Evolutionary conservation across 148 eudicot genomes (phyloP), one percentile per base, ranked within the genome.

Genomic region (Rhododendron williamsianum): DNA sequence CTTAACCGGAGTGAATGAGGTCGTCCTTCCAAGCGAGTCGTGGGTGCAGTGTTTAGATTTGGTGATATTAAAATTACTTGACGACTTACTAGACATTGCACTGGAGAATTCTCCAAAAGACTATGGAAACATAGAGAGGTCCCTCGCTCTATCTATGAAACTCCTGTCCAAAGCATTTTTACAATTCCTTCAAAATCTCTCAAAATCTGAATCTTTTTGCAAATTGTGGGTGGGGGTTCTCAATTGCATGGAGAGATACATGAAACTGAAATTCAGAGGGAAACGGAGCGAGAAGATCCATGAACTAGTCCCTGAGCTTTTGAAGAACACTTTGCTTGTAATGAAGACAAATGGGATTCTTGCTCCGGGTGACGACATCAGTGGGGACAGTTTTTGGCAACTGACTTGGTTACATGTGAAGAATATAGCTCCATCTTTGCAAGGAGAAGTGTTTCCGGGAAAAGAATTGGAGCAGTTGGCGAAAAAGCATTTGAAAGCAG

Each of bases 21-120:
- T 94, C 82, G 81, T 83, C 21, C 88, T 94, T 69, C 90, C 93
- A 2, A 89, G 87, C 46, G 88, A 86, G 49, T 84, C 93, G 9
- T 94, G 98, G 98, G 85, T 90, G 82, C 94, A 92, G 86, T 94
- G 98, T 85, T 94, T 94, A 46, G 96, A 94, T 84, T 58, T 91
- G 89, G 96, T 93, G 49, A 90, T 94, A 56, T 93, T 94, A 86
- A 92, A 95, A 25, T 83, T 94, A 92, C 92, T 94, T 21, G 95
- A 92, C 80, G 94, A 94, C 82, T 89, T 94, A 86, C 87, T 93
- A 7, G 94, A 93, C 87, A 89, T 94, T 36, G 87, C 94, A 1
- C 93, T 89, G 83, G 94, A 89, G n/a, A 91, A 89, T 81, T 92
- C 96, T 25, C 94, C 89, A 69, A 94, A 94, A 86, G 95, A 92